Base-by-base conservation (phyloP, 1,284 basidiomycete species). In the Hypsizygus ulmarius region DNA sequence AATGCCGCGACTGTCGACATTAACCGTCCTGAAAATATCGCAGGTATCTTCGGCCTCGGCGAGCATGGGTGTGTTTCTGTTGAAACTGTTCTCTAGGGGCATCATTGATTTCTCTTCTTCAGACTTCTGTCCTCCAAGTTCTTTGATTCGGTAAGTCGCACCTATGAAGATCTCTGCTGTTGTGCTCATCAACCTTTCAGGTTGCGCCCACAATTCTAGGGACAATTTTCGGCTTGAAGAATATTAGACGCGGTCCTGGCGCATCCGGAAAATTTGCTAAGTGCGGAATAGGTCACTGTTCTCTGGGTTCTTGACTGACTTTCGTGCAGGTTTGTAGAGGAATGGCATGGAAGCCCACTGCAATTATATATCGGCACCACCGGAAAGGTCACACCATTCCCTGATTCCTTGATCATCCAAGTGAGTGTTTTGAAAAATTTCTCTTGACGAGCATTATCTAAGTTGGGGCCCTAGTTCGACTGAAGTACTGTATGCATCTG, bases 221-320 rank as follows among this genome's bases (percentile, higher is more conserved):
- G 3, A 64, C 67, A 11, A 72, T 84, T 27, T 75, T 86, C 51
- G 63, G 62, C 16, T 64, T 82, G 38, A 70, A 70, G 45, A 66
- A 73, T 35, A 34, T 85, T 19, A 62, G 66, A 45, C 66, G 75
- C 16, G 76, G 67, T 3, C 66, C 74, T 18, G 74, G 74, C 1
- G 50, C 55, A 4, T 72, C 75, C 11, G 82, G 82, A 29, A 49
- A 55, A 11, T 67, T 84, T 43, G 68, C 68, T 12, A 62, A 62
- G 65, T 69, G 53, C 30, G 64, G 1, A 5, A 38, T 42, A 3
- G 9, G n/a, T 28, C 7, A 8, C 18, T n/a, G 1, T 34, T 27
- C 9, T 38, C n/a, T 8, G 8, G 8, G 14, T 16, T 38, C 7
- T 34, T 42, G 3, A 42, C 16, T 32, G 15, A 28, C 34, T 46